Evolutionary conservation across 257 asterid genomes (phyloP).

Genomic region (Haberlea rhodopensis): DNA sequence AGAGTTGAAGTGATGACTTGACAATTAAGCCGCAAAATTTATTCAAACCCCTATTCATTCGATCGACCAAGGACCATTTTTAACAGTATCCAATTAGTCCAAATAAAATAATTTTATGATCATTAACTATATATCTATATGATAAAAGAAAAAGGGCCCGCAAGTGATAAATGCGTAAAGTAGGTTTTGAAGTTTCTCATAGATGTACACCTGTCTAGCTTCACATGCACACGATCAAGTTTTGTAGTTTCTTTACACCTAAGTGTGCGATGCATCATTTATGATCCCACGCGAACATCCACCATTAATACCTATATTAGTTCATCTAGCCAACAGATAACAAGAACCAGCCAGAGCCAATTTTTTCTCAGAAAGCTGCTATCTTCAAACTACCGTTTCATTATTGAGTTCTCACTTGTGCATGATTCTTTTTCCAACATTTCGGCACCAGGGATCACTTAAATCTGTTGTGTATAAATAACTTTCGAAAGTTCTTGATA

Average conservation of each 20-base stretch:
- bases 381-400: slow-evolving; percentile 4
- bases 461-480: background rate
- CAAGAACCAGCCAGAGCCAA: slow-evolving; percentile 9
- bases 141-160: no score
- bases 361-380: slow-evolving; percentile 22
- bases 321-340: slow-evolving; percentile 17
- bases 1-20: no score
- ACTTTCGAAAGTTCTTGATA: background rate
- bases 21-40: no score
- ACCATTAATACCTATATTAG: slow-evolving; percentile 16
- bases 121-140: no score
- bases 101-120: no score
- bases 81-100: no score
- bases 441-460: slow-evolving; percentile 21
- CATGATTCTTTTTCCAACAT: background rate
- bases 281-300: no score
- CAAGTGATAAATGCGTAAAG: slow-evolving; percentile 56
- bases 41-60: no score
- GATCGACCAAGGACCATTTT: no score
- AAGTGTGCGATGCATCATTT: no score
- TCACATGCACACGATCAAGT: background rate
- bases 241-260: slow-evolving; percentile 49
- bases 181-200: slow-evolving; percentile 19
- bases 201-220: slow-evolving; percentile 22
- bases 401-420: slow-evolving; percentile 13